Evolutionary conservation across 208 protist genomes (phyloP).

Genomic region (Acanthamoeba royreba): DNA sequence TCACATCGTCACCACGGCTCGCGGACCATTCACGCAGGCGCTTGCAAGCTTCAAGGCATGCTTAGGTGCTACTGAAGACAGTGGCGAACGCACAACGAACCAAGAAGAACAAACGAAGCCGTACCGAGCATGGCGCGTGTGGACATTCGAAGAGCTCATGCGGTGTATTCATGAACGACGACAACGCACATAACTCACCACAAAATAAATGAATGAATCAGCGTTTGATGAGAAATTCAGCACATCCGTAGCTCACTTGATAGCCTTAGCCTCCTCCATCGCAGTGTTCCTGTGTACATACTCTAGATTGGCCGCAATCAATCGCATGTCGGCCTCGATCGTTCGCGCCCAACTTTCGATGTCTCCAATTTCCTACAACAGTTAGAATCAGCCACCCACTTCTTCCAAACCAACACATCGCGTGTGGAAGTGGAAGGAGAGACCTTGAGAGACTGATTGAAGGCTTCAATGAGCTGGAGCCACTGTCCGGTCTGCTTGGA

Average conservation of each 20-base stretch:
- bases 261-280: not conserved
- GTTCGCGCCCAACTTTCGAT: constrained; percentile 46
- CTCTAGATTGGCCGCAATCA: constrained; percentile 43
- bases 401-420: not conserved
- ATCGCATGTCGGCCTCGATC: constrained; percentile 43
- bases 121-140: not conserved
- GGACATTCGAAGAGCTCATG: constrained; percentile 1
- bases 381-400: not conserved
- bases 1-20: constrained; percentile 4
- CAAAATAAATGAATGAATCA: too few species aligned
- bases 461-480: constrained; percentile 48
- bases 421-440: not conserved
- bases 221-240: too few species aligned
- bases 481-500: constrained; percentile 42
- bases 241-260: too few species aligned
- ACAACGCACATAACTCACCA: too few species aligned
- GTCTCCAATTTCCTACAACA: constrained; percentile 48
- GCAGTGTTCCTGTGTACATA: constrained; percentile 47
- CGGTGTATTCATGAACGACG: not conserved
- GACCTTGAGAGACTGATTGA: constrained; percentile 54
- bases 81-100: not conserved
- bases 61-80: not conserved
- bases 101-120: not conserved
- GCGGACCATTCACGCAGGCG: constrained; percentile 20
- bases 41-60: not conserved